Conservation (phyloP, 441 rosid genomes). For the Croton laevigatus region DNA sequence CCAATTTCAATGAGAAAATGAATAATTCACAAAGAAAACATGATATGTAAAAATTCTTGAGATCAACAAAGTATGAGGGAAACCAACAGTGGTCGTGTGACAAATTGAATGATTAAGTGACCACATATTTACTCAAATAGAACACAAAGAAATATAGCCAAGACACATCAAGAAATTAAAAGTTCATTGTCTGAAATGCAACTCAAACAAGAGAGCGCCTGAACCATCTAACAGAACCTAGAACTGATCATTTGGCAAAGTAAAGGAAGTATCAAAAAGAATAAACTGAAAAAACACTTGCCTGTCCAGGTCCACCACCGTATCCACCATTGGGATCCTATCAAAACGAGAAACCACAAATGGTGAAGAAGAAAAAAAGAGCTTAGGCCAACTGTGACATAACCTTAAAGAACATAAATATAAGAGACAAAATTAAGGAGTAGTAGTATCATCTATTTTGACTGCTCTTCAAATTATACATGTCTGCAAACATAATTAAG, state of each 20-base stretch:
- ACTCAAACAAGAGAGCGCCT: not conserved
- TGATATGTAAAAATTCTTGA: not conserved
- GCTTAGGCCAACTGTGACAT: not conserved
- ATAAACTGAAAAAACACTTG: conserved; percentile 34
- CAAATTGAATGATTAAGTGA: not conserved
- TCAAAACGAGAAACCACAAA: conserved; percentile 15
- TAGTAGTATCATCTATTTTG: not conserved
- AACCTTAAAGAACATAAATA: not conserved
- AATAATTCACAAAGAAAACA: not conserved
- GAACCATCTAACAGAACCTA: not conserved
- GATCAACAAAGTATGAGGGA: not conserved
- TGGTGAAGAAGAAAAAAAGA: not conserved
- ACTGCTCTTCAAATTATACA: not conserved
- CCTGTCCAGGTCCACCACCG: conserved; percentile 99
- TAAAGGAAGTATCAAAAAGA: not conserved
- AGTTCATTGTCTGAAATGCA: not conserved
- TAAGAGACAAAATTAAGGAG: not conserved
- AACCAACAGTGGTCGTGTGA: not conserved
- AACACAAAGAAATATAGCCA: not conserved
- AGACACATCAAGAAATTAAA: not conserved
- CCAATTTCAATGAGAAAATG: not conserved
- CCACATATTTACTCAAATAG: conserved; percentile 2
- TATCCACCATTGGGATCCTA: conserved; percentile 89
- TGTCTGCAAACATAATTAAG: not conserved
- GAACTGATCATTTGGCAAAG: no score